These are phyloP conservation scores for Torrubiella hemipterigena DNA, from an alignment of 2,329 filamentous ascomycete genomes.

Conservation along the genomic window DNA sequence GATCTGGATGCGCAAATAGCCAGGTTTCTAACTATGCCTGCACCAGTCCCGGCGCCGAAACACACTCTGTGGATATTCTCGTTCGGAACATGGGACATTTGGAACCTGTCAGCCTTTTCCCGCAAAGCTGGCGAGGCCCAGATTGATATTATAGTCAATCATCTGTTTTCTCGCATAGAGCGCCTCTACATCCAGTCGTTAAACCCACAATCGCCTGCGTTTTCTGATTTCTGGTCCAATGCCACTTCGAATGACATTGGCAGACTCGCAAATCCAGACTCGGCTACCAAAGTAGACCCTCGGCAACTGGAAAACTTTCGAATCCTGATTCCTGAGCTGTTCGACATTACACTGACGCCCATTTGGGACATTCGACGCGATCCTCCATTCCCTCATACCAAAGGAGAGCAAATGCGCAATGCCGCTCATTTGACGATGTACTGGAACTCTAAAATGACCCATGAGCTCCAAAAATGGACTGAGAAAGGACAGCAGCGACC, in stretches of 20 bases:
- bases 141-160: constrained; percentile 22
- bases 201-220: constrained; percentile 28
- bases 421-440: constrained; percentile 34
- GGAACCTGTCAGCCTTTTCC: constrained; percentile 36
- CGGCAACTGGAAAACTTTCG: constrained; percentile 30
- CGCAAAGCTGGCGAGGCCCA: constrained; percentile 21
- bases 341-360: constrained; percentile 42
- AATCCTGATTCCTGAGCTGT: constrained; percentile 36
- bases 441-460: constrained; percentile 36
- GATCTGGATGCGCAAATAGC: constrained; percentile 33
- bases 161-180: constrained; percentile 34
- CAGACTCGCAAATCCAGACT: constrained; percentile 13
- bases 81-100: constrained; percentile 43
- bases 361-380: constrained; percentile 35
- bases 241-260: constrained; percentile 14
- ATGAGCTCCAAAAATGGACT: constrained; percentile 30
- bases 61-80: constrained; percentile 41
- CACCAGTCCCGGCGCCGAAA: constrained; percentile 19
- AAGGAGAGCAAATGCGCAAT: constrained; percentile 41
- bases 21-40: constrained; percentile 28
- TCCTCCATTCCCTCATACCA: constrained; percentile 31
- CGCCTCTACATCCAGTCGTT: constrained; percentile 31
- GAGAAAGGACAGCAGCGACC: constrained; percentile 28
- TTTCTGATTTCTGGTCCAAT: constrained; percentile 28
- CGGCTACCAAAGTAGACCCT: constrained; percentile 12